Percentiles rank a stretch among this genome's conserved stretches.
Evolutionary conservation across 345 rosid species (phyloP).

Genomic region (Citrus sinensis): DNA sequence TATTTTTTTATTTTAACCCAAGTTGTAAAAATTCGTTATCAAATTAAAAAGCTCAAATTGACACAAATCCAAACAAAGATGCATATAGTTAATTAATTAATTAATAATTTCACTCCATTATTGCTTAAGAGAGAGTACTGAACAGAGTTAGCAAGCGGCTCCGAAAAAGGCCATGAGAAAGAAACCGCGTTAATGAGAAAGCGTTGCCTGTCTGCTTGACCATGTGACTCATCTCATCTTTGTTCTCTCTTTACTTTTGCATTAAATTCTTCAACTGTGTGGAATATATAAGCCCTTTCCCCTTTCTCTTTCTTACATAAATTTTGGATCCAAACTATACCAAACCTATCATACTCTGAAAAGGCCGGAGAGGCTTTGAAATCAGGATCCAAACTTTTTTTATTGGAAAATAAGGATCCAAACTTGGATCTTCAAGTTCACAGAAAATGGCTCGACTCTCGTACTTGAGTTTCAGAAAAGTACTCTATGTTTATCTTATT

Average conservation of each 20-base stretch:
- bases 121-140: not conserved
- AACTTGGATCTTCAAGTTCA: not conserved
- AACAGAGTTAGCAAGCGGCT: not conserved
- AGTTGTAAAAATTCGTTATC: not conserved
- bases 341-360: constrained; percentile 1
- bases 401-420: too few relatives aligned
- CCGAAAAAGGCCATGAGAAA: not conserved
- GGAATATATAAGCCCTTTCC: not conserved
- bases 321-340: constrained; percentile 3
- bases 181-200: constrained; percentile 17
- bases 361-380: not conserved
- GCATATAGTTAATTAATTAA: not conserved
- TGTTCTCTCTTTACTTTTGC: constrained; percentile 14
- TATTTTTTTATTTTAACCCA: not conserved
- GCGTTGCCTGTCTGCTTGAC: constrained; percentile 3
- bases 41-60: not conserved
- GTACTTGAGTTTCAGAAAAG: constrained; percentile 44
- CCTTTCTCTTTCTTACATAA: not conserved
- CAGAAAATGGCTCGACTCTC: constrained; percentile 14
- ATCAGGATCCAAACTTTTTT: too few relatives aligned
- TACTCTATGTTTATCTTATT: constrained; percentile 36
- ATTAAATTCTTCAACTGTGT: constrained; percentile 25
- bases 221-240: constrained; percentile 44
- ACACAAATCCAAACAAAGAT: not conserved
- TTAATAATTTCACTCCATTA: not conserved